phyloP scores from a whole-genome alignment of 164 flowering plant genomes.

The Malania oleifera region DNA sequence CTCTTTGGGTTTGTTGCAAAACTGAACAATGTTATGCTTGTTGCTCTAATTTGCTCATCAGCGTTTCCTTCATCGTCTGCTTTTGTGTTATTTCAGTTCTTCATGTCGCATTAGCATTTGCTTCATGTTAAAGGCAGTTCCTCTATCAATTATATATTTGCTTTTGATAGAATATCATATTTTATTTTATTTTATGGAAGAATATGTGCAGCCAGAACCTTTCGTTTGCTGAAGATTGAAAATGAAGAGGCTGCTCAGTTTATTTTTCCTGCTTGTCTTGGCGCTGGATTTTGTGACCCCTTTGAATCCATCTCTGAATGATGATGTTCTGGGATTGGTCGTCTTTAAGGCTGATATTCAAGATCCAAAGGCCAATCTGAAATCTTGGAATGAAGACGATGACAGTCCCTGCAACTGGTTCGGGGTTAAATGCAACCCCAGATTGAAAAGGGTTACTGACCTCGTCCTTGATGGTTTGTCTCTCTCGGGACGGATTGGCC shows the following conservation, averaged over 20 bases:
- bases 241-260: conserved; percentile 7
- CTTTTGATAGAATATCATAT: too few relatives aligned
- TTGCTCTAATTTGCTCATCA: too few relatives aligned
- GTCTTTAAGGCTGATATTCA: conserved; percentile 78
- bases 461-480: conserved; percentile 70
- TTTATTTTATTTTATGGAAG: too few relatives aligned
- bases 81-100: too few relatives aligned
- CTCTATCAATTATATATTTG: too few relatives aligned
- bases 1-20: too few relatives aligned
- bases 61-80: too few relatives aligned
- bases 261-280: conserved; percentile 11
- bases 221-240: neutral
- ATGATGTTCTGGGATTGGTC: conserved; percentile 81
- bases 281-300: conserved; percentile 28
- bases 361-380: conserved; percentile 59
- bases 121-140: too few relatives aligned
- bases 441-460: conserved; percentile 69
- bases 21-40: too few relatives aligned
- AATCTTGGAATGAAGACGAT: conserved; percentile 83
- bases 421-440: conserved; percentile 69
- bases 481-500: conserved; percentile 68
- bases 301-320: conserved; percentile 57
- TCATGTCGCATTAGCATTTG: too few relatives aligned
- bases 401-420: conserved; percentile 70
- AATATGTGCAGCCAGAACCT: too few relatives aligned